A percentile compares a stretch with the other conserved stretches of the same genome.
Evolutionary conservation across 2,329 filamentous ascomycete genomes (phyloP).

Genomic region (Chalaropsis thielavioides): DNA sequence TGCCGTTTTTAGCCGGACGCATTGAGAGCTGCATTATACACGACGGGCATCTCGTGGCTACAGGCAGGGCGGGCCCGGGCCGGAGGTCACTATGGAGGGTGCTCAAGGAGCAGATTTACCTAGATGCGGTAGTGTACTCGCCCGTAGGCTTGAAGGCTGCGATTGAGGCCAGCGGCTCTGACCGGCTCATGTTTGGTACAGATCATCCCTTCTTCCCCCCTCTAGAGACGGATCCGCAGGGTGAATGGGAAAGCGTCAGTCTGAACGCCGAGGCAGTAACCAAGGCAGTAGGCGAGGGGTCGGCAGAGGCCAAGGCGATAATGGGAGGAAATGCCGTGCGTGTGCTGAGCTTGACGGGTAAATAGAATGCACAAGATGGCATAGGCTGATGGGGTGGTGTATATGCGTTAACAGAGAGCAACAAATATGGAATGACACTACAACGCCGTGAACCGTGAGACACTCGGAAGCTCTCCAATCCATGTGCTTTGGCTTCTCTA

Average conservation of each 20-base stretch:
- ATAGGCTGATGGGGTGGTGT: neutral
- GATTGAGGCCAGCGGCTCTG: slow-evolving; percentile 49
- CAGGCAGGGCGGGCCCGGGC: slow-evolving; percentile 38
- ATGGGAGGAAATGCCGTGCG: slow-evolving; percentile 46
- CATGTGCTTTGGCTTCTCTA: slow-evolving; percentile 8
- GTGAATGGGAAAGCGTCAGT: slow-evolving; percentile 55
- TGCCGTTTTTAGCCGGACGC: slow-evolving; percentile 76
- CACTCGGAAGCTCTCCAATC: neutral
- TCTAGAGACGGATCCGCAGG: slow-evolving; percentile 44
- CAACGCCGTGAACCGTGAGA: neutral
- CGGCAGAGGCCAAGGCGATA: slow-evolving; percentile 34
- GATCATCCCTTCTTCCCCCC: slow-evolving; percentile 82
- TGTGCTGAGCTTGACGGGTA: slow-evolving; percentile 28
- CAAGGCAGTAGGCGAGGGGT: slow-evolving; percentile 34
- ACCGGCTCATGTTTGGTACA: slow-evolving; percentile 66
- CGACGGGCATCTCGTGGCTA: slow-evolving; percentile 57
- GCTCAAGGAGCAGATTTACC: slow-evolving; percentile 60
- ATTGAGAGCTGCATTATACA: slow-evolving; percentile 80
- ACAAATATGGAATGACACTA: neutral
- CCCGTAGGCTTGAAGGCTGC: slow-evolving; percentile 59
- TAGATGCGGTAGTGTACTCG: slow-evolving; percentile 77
- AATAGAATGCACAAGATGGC: slow-evolving; percentile 3
- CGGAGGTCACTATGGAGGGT: slow-evolving; percentile 42
- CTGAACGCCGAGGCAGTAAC: slow-evolving; percentile 39
- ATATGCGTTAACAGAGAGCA: neutral